These are phyloP conservation scores for Haplosporangium sp. DNA, from an alignment of 371 early-diverging fungal genomes.

Conservation along the genomic window DNA sequence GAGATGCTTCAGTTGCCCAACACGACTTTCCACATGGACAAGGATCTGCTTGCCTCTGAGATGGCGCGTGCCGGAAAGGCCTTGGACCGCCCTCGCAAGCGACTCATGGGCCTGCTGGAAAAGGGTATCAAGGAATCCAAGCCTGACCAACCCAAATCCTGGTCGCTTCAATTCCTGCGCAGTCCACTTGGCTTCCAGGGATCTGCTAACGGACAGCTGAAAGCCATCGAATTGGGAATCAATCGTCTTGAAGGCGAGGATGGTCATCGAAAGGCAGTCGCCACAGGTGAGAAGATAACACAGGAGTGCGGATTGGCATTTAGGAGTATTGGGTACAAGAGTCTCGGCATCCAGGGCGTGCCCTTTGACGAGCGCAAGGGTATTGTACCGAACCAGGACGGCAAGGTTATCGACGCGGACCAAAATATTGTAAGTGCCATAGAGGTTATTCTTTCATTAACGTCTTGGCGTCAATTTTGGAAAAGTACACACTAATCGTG, in stretches of 20 bases:
- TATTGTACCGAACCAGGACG: constrained; percentile 81
- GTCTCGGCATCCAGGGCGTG: constrained; percentile 73
- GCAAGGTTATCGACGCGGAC: constrained; percentile 73
- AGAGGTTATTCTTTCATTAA: background rate
- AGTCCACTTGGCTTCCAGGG: constrained; percentile 72
- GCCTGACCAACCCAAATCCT: constrained; percentile 66
- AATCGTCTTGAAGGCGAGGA: constrained; percentile 75
- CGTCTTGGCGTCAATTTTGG: background rate
- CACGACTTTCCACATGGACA: constrained; percentile 71
- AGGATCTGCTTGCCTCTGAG: constrained; percentile 62
- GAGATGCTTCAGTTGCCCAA: constrained; percentile 87
- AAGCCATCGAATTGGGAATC: constrained; percentile 68
- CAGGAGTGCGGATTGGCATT: constrained; percentile 77
- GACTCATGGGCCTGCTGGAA: constrained; percentile 81
- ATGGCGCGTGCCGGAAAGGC: constrained; percentile 49
- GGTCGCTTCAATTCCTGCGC: constrained; percentile 78
- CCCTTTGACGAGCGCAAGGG: constrained; percentile 82
- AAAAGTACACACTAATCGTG: background rate
- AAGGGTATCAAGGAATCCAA: constrained; percentile 62
- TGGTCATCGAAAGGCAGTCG: constrained; percentile 63
- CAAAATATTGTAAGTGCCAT: constrained; percentile 55
- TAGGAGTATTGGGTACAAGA: constrained; percentile 90
- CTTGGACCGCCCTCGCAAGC: constrained; percentile 74
- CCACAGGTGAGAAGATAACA: constrained; percentile 65
- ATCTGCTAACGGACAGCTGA: constrained; percentile 15